Percentiles rank a stretch among this genome's conserved stretches.
phyloP scores from a whole-genome alignment of 345 rosid genomes.

The Carallia brachiata region DNA sequence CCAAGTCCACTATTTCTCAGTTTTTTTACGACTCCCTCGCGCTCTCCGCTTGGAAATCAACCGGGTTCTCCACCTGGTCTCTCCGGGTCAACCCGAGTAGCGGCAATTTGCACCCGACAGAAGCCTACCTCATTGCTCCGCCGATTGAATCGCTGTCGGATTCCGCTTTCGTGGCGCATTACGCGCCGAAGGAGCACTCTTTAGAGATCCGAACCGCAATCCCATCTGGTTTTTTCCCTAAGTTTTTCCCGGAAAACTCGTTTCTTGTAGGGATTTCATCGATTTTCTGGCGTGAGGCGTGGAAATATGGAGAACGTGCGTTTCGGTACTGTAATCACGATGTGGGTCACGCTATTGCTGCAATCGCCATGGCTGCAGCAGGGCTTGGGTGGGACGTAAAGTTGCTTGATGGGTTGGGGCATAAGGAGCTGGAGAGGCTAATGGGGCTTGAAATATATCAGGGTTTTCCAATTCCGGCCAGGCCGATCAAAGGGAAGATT shows the following conservation, averaged over 20 bases:
- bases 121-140: constrained; percentile 71
- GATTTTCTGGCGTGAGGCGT: constrained; percentile 89
- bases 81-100: constrained; percentile 96
- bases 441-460: constrained; percentile 54
- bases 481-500: constrained; percentile 44
- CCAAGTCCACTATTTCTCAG: constrained; percentile 58
- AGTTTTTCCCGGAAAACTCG: constrained; percentile 47
- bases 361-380: constrained; percentile 72
- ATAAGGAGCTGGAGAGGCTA: constrained; percentile 50
- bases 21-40: constrained; percentile 71
- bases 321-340: constrained; percentile 86
- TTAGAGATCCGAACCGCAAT: constrained; percentile 71
- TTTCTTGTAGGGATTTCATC: constrained; percentile 73
- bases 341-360: constrained; percentile 80
- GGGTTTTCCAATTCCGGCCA: constrained; percentile 39
- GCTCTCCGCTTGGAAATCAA: constrained; percentile 90
- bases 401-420: constrained; percentile 80
- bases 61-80: constrained; percentile 80
- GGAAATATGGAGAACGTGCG: constrained; percentile 93
- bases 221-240: constrained; percentile 43
- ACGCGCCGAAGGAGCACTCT: constrained; percentile 76
- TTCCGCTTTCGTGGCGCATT: constrained; percentile 70
- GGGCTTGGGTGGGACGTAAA: constrained; percentile 87
- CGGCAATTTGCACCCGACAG: constrained; percentile 87
- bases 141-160: constrained; percentile 43